Base-by-base conservation (phyloP, 371 early-diverging fungal genomes). In the Actinomortierella ambigua region DNA sequence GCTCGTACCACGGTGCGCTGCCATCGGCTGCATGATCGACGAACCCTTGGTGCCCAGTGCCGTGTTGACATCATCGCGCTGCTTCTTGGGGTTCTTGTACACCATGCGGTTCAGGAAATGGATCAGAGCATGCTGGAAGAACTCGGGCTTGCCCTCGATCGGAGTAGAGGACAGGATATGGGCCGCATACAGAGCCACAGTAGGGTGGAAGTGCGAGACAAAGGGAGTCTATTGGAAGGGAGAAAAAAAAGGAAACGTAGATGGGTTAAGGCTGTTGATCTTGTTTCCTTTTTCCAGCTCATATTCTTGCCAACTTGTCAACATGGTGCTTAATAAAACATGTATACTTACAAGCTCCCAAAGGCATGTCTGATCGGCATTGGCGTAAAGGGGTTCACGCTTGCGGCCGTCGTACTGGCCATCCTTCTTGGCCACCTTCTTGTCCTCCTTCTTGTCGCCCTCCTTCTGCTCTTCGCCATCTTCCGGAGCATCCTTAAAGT, bases 101-200 rank as follows among this genome's bases (percentile, higher is more conserved):
- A 95, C 95, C 81, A 98, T 97, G 51, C 93, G 85, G 75, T 98
- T 97, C 56, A 98, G 82, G 81, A 98, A 98, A 67, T 95, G 95
- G 60, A 89, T 81, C 55, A 97, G 80, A 2, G 97, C 95, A 78
- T 94, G 94, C 68, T 90, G 88, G 64, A 93, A 93, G 57, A 98
- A 84, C 73, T 97, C 96, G 63, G 85, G 88, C 52, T 91, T 85
- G 27, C 82, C 81, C 29, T 83, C 73, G 49, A 97, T 93, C 40
- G 84, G 79, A 63, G 88, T 80, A 40, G 89, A 87, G 11, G 81
- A 79, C 51, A 96, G 79, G 47, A 98, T 79, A 44, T 85, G 84
- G 22, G 80, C 78, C 39, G 93, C 90, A 65, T 93, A 95, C 63
- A 90, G 84, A 9, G 87, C 79, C 41, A 98, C 90, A 6, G 97